phyloP scores from a whole-genome alignment of 192 early-diverging fungal genomes.

The Coemansia sp. region DNA sequence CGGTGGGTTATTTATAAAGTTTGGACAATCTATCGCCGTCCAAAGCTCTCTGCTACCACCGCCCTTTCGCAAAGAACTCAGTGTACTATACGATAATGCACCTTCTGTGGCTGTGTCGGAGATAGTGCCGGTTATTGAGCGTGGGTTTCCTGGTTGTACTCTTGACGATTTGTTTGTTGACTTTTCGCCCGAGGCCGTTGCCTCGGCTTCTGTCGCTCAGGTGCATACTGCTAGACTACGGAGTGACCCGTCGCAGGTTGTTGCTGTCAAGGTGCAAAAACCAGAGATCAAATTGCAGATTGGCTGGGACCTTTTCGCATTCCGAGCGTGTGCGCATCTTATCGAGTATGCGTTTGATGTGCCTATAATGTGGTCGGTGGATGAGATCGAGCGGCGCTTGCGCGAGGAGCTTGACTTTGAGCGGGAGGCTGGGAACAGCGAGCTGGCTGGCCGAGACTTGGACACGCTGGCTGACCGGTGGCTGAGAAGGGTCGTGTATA shows the following conservation, averaged over 20 bases:
- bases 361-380: constrained; percentile 77
- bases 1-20: constrained; percentile 91
- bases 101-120: constrained; percentile 68
- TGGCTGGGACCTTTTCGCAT: constrained; percentile 77
- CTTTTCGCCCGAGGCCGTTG: constrained; percentile 73
- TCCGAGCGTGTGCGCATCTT: constrained; percentile 60
- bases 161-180: constrained; percentile 69
- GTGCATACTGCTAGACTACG: constrained; percentile 72
- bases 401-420: constrained; percentile 88
- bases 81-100: constrained; percentile 78
- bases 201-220: constrained; percentile 93
- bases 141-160: constrained; percentile 62
- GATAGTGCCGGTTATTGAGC: constrained; percentile 68
- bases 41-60: constrained; percentile 67
- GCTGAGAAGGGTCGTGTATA: constrained; percentile 62
- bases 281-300: constrained; percentile 86
- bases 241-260: constrained; percentile 58
- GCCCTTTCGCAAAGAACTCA: constrained; percentile 64
- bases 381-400: constrained; percentile 73
- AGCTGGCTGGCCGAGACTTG: constrained; percentile 58
- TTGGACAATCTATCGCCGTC: constrained; percentile 76
- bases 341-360: constrained; percentile 84
- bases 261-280: constrained; percentile 95
- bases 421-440: constrained; percentile 82
- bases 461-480: constrained; percentile 54